Percentiles rank a stretch among this genome's conserved stretches.
Evolutionary conservation across 192 early-diverging fungal species (phyloP).

Genomic region (Kickxella alabastrina): DNA sequence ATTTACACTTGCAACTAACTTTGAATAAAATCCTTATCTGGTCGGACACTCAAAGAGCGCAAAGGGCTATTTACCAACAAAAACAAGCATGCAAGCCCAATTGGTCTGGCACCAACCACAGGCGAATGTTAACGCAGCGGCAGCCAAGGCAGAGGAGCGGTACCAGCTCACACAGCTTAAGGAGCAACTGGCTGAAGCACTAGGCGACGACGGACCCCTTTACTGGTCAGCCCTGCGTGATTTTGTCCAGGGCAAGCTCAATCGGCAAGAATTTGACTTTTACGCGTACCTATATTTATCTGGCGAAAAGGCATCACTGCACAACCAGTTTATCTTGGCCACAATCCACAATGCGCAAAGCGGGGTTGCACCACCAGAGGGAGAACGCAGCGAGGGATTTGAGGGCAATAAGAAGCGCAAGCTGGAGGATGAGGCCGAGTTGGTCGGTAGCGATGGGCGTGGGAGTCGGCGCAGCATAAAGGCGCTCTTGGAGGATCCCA

Average conservation of each 20-base stretch:
- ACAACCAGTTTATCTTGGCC: slow-evolving; percentile 74
- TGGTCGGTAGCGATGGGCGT: slow-evolving; percentile 10
- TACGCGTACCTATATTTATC: slow-evolving; percentile 66
- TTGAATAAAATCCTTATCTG: no score
- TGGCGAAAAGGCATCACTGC: slow-evolving; percentile 53
- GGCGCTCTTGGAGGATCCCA: slow-evolving; percentile 51
- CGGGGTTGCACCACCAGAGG: slow-evolving; percentile 61
- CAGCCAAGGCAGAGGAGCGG: slow-evolving; percentile 37
- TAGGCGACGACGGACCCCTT: slow-evolving; percentile 69
- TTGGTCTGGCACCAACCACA: no score
- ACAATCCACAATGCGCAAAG: slow-evolving; percentile 75
- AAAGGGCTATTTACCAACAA: no score
- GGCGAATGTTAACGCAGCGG: no score
- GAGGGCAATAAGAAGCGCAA: slow-evolving; percentile 43
- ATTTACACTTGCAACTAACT: no score
- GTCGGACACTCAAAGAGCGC: no score
- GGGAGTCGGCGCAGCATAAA: slow-evolving; percentile 53
- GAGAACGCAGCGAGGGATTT: slow-evolving; percentile 55
- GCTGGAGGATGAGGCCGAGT: slow-evolving; percentile 16
- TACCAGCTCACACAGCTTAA: slow-evolving; percentile 58
- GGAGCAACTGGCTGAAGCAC: slow-evolving; percentile 67
- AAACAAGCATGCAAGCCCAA: no score
- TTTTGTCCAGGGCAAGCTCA: slow-evolving; percentile 71
- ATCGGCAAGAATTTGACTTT: slow-evolving; percentile 76
- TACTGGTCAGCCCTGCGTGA: slow-evolving; percentile 73